Base-by-base conservation (phyloP, 176 grass and related monocot species). In the Ananas comosus region DNA sequence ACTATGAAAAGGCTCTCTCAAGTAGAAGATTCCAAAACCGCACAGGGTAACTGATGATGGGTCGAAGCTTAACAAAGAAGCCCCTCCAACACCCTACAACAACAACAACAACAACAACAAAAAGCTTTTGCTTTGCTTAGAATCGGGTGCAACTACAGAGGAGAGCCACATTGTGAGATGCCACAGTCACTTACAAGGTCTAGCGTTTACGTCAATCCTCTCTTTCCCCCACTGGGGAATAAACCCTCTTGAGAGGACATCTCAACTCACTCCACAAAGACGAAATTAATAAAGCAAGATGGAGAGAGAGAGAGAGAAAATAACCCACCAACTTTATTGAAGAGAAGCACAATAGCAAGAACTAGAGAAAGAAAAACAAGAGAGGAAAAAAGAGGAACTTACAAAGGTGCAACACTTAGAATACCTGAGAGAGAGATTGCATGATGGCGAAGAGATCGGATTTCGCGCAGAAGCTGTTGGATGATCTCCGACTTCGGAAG, bases 381-480 rank as follows among this genome's bases (percentile, higher is more conserved):
- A 75, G 12, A 52, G 14, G 3, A 47, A 18, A 33, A 9, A 29
- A 48, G 16, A 1, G 21, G 57, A 7, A 51, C 59, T 13, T 12
- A n/a, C 4, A 6, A 16, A 53, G 16, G 9, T 28, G 11, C 16
- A 22, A 47, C 21, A 22, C 14, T 61, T 50, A 52, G 61, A 42
- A 42, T 42, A 42, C 33, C 49, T 27, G 13, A 14, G 19, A 19
- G 47, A 11, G 22, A 12, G 3, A 4, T 48, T 54, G 51, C 11
- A 28, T 6, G 13, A 77, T 77, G 75, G 75, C 65, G 51, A 69
- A 59, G 53, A 18, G 79, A 74, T 86, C 94, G 2, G 94, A 99
- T 77, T 99, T 99, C 49, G 65, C 94, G 4, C 90, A 99, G 82
- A 99, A 99, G 70, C 66, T 99, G 77, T 73, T 99, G 63, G 83